Evolutionary conservation across 2,329 filamentous ascomycete species (phyloP).

Genomic region (Colletotrichum costaricense): DNA sequence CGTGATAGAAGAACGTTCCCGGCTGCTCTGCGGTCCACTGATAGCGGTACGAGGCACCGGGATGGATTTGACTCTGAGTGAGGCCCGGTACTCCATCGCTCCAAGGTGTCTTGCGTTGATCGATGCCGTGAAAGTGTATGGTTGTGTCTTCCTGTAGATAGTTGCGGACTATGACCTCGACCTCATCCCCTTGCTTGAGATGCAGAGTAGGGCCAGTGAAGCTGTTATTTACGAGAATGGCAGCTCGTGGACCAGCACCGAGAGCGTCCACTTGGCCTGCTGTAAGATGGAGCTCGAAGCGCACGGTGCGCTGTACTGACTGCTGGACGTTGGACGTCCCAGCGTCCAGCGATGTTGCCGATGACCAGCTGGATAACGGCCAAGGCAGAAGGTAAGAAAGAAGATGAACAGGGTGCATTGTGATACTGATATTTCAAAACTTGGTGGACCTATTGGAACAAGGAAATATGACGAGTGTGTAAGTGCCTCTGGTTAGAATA

Average conservation of each 20-base stretch:
- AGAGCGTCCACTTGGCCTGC: background rate
- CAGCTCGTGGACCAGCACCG: slow-evolving; percentile 1
- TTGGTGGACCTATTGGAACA: too few species aligned
- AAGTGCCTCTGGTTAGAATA: too few species aligned
- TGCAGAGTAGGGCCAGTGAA: slow-evolving; percentile 35
- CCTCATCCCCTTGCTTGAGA: slow-evolving; percentile 34
- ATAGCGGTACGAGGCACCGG: slow-evolving; percentile 50
- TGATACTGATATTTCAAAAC: too few species aligned
- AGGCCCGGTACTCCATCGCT: slow-evolving; percentile 58
- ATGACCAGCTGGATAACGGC: background rate
- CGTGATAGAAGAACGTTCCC: slow-evolving; percentile 32
- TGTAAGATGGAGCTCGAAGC: slow-evolving; percentile 13
- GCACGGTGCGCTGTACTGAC: background rate
- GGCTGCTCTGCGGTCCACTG: slow-evolving; percentile 29
- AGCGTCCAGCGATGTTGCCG: background rate
- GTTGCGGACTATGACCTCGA: slow-evolving; percentile 41
- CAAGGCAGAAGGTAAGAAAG: background rate
- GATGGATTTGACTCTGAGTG: slow-evolving; percentile 52
- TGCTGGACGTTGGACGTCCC: background rate
- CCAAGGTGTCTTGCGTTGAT: slow-evolving; percentile 48
- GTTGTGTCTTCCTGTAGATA: slow-evolving; percentile 43
- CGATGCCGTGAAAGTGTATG: slow-evolving; percentile 43
- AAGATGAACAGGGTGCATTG: too few species aligned
- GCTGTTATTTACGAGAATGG: slow-evolving; percentile 26
- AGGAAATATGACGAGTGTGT: too few species aligned